Evolutionary conservation across 177 flowering plant genomes (phyloP).

Genomic region (Vitis hybrid): DNA sequence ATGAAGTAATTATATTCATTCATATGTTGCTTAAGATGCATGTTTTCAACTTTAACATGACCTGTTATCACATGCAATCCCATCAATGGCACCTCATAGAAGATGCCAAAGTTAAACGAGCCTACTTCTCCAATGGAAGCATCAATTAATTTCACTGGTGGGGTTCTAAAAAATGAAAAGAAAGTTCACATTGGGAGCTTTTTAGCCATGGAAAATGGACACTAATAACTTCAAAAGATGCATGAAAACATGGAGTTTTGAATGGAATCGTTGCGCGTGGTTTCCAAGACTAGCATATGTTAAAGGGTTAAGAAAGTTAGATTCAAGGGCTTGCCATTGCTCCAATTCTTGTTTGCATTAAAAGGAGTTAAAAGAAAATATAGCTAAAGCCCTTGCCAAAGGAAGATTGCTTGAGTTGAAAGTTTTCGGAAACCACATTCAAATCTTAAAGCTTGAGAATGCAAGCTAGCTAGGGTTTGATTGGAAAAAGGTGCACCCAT

Average conservation of each 20-base stretch:
- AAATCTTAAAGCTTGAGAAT: constrained; percentile 14
- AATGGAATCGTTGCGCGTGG: constrained; percentile 16
- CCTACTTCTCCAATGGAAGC: too few relatives aligned
- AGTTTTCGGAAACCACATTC: constrained; percentile 23
- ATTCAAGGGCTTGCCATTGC: background rate
- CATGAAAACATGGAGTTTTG: background rate
- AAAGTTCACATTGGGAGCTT: too few relatives aligned
- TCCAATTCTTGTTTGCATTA: constrained; percentile 15
- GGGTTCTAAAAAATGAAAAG: too few relatives aligned
- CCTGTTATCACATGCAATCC: too few relatives aligned
- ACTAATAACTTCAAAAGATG: too few relatives aligned
- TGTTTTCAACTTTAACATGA: too few relatives aligned
- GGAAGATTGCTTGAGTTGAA: constrained; percentile 13
- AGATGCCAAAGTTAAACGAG: too few relatives aligned
- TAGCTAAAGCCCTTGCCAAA: constrained; percentile 17
- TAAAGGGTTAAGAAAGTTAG: constrained; percentile 10
- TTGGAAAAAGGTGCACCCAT: background rate
- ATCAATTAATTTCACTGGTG: too few relatives aligned
- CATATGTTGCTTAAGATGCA: too few relatives aligned
- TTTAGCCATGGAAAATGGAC: too few relatives aligned
- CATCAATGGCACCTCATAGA: too few relatives aligned
- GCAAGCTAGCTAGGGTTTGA: background rate
- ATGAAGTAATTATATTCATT: too few relatives aligned
- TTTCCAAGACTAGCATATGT: constrained; percentile 21
- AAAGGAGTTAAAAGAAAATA: constrained; percentile 27